Evolutionary conservation across 208 protist species (phyloP).

Genomic region (Wallacemonas sp.): DNA sequence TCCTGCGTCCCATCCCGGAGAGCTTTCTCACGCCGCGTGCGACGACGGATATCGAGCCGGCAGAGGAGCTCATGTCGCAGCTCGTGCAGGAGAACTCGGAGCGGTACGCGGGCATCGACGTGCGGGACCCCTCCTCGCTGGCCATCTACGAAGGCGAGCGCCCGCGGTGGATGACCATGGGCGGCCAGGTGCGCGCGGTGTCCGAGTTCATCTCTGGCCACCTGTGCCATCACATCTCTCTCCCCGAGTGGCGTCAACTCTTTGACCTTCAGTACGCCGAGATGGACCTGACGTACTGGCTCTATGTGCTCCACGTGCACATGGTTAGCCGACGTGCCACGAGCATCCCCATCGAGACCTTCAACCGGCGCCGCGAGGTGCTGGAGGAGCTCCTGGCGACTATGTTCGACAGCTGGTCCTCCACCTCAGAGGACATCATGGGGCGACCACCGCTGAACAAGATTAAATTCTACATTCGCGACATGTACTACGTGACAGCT

Average conservation of each 20-base stretch:
- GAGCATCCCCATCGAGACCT: slow-evolving; percentile 84
- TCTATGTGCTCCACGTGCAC: slow-evolving; percentile 89
- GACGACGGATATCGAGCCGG: slow-evolving; percentile 69
- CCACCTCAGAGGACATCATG: slow-evolving; percentile 87
- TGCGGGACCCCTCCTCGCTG: slow-evolving; percentile 79
- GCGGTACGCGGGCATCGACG: slow-evolving; percentile 80
- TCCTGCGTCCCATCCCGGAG: slow-evolving; percentile 56
- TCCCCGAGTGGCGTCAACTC: slow-evolving; percentile 77
- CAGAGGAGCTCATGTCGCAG: slow-evolving; percentile 58
- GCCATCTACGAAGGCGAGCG: slow-evolving; percentile 82
- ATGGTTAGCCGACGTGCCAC: slow-evolving; percentile 81
- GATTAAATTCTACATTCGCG: slow-evolving; percentile 87
- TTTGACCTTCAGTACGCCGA: slow-evolving; percentile 89
- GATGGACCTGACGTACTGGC: slow-evolving; percentile 90
- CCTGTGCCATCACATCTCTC: slow-evolving; percentile 85
- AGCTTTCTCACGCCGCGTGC: slow-evolving; percentile 77
- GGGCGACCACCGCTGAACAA: slow-evolving; percentile 84
- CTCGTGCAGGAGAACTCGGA: slow-evolving; percentile 71
- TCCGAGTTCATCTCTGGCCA: slow-evolving; percentile 90
- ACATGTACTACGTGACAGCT: slow-evolving; percentile 91
- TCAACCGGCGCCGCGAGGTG: slow-evolving; percentile 86
- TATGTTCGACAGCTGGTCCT: slow-evolving; percentile 86
- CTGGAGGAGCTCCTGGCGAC: slow-evolving; percentile 86
- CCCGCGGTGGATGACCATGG: slow-evolving; percentile 82
- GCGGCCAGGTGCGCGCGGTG: slow-evolving; percentile 79